Conservation (phyloP, 2,329 filamentous ascomycete species). For the Rutstroemia sp. region DNA sequence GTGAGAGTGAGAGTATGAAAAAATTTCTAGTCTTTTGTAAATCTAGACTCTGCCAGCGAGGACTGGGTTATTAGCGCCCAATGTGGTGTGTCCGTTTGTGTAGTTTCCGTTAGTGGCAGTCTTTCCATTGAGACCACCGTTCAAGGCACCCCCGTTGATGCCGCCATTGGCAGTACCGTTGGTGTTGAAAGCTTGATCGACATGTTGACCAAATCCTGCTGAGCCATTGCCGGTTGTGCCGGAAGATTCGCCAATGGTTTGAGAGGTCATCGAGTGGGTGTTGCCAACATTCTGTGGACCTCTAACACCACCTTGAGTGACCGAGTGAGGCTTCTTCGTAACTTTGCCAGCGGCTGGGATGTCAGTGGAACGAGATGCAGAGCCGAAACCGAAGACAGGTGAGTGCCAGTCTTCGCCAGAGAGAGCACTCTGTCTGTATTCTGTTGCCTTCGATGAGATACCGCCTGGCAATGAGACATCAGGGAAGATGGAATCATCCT, state of each 20-base stretch:
- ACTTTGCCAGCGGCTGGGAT: conserved; percentile 53
- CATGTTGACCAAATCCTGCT: conserved; percentile 1
- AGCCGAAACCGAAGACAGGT: conserved; percentile 83
- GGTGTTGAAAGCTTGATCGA: background rate
- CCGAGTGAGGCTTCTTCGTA: conserved; percentile 42
- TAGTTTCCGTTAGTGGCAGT: background rate
- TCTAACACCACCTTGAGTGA: conserved; percentile 21
- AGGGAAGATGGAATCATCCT: conserved; percentile 89
- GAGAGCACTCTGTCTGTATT: conserved; percentile 79
- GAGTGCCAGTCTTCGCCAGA: conserved; percentile 95
- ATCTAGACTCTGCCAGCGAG: conserved; percentile 2
- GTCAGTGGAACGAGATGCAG: conserved; percentile 62
- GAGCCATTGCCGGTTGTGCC: background rate
- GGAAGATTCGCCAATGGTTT: background rate
- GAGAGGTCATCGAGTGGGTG: conserved; percentile 7
- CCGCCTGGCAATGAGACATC: conserved; percentile 78
- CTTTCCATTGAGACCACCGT: background rate
- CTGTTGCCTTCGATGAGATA: conserved; percentile 87
- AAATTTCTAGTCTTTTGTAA: background rate
- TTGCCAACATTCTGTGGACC: conserved; percentile 23
- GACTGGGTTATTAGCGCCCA: conserved; percentile 14
- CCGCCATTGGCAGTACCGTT: conserved; percentile 1
- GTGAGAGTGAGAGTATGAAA: background rate
- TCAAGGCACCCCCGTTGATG: background rate
- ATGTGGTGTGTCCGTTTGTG: conserved; percentile 10